These are phyloP conservation scores for Arabidopsis arenosa DNA, from an alignment of 345 rosid genomes.

Conservation along the genomic window DNA sequence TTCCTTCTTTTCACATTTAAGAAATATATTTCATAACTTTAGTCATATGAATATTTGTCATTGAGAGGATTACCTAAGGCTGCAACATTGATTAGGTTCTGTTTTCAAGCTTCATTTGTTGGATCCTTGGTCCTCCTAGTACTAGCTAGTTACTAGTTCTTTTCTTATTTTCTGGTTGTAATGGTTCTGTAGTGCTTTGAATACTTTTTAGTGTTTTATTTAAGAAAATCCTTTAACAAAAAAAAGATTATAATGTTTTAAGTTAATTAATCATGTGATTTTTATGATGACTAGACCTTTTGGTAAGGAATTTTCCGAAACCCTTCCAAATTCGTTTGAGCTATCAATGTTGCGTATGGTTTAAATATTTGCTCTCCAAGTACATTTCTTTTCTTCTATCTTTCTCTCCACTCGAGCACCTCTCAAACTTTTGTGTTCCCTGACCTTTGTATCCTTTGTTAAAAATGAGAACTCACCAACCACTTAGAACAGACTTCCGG, in stretches of 20 bases:
- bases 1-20: background rate
- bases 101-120: no score
- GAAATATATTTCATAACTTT: background rate
- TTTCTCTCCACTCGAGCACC: background rate
- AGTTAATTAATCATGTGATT: background rate
- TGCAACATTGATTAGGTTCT: no score
- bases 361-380: background rate
- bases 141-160: no score
- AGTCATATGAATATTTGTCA: background rate
- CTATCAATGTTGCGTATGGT: background rate
- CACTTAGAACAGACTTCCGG: background rate
- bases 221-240: no score
- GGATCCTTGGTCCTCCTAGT: no score
- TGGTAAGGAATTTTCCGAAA: no score
- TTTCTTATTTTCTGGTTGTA: no score
- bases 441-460: background rate
- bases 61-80: no score
- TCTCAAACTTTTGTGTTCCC: background rate
- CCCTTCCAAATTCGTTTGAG: background rate
- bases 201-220: no score
- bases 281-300: no score
- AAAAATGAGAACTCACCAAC: constrained; percentile 10
- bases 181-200: no score
- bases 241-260: background rate
- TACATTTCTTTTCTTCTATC: background rate